Percentiles rank a stretch among this genome's conserved stretches.
Conservation (phyloP, 2,329 filamentous ascomycete genomes). For the Neophaeococcomyces aloes region DNA sequence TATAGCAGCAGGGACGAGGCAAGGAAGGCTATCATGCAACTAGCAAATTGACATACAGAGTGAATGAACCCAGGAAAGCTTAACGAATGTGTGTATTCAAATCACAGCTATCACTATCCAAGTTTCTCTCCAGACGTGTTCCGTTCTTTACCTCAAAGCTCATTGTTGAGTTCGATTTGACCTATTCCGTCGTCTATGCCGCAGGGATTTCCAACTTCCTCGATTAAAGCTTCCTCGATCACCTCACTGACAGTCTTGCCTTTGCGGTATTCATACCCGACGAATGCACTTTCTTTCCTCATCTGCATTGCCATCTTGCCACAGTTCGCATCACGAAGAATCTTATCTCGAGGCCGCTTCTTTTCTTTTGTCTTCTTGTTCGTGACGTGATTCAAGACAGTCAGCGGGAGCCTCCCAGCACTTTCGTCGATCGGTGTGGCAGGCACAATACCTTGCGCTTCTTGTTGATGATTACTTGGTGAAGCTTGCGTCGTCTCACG, state of each 20-base stretch:
- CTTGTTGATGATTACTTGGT: slow-evolving; percentile 16
- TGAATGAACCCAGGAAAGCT: no score
- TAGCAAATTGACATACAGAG: neutral
- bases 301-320: slow-evolving; percentile 63
- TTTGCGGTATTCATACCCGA: slow-evolving; percentile 75
- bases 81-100: no score
- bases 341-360: slow-evolving; percentile 71
- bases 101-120: no score
- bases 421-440: slow-evolving; percentile 8
- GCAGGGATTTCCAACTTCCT: slow-evolving; percentile 19
- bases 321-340: slow-evolving; percentile 62
- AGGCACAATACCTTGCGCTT: slow-evolving; percentile 20
- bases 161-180: neutral
- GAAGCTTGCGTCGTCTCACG: slow-evolving; percentile 4
- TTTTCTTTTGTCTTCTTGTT: slow-evolving; percentile 45
- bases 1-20: no score
- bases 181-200: neutral
- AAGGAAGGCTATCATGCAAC: neutral
- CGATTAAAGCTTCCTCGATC: slow-evolving; percentile 25
- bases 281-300: slow-evolving; percentile 70
- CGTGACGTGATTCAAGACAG: slow-evolving; percentile 4
- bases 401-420: neutral
- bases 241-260: slow-evolving; percentile 29
- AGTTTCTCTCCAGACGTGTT: no score
- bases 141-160: neutral